A percentile compares a stretch with the other conserved stretches of the same genome.
These are phyloP conservation scores for Venturia effusa DNA, from an alignment of 2,329 filamentous ascomycete species.

Conservation along the genomic window DNA sequence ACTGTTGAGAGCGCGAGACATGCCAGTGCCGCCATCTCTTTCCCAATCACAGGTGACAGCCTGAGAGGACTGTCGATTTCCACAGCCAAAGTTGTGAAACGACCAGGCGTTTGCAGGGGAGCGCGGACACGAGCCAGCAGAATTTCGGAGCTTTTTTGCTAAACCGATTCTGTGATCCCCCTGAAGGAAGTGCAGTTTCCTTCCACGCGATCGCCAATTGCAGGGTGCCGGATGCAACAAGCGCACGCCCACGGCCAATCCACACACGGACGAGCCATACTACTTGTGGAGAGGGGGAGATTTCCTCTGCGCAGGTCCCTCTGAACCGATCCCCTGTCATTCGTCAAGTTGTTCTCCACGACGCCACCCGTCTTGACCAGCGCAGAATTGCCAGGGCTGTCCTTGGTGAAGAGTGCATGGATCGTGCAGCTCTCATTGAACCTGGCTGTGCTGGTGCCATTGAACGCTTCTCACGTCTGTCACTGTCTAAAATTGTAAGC, in stretches of 20 bases:
- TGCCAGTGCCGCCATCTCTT: not conserved
- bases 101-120: not conserved
- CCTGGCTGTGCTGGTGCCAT: not conserved
- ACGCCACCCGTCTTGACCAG: conserved; percentile 1
- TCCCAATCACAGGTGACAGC: not conserved
- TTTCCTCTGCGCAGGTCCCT: conserved; percentile 3
- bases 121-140: not conserved
- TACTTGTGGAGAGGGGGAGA: not conserved
- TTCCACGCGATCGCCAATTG: not conserved
- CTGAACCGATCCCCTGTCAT: not conserved
- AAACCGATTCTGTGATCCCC: not conserved
- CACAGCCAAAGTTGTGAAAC: not conserved
- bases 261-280: not conserved
- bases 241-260: not conserved
- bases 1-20: not conserved
- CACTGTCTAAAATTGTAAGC: not conserved
- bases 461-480: not conserved
- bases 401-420: conserved; percentile 2
- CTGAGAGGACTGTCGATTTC: not conserved
- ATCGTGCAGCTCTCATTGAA: not conserved
- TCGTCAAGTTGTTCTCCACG: not conserved
- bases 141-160: not conserved
- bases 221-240: not conserved
- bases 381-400: not conserved
- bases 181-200: not conserved